Percentiles rank a stretch among this genome's conserved stretches.
These are phyloP conservation scores for Neoscytalidium dimidiatum DNA, from an alignment of 2,329 filamentous ascomycete genomes.

Conservation along the genomic window DNA sequence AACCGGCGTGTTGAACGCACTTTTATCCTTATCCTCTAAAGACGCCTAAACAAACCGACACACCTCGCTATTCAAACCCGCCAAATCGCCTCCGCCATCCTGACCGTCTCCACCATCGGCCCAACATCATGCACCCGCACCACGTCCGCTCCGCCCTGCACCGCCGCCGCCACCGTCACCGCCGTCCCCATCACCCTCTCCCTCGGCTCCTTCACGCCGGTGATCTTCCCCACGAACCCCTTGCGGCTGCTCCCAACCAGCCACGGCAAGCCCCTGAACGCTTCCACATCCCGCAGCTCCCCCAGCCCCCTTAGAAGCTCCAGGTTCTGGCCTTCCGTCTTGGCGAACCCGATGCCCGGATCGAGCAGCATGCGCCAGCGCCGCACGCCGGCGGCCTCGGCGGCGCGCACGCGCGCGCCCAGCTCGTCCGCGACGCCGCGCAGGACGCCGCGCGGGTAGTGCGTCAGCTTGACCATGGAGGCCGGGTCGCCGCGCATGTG, in stretches of 20 bases:
- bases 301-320: conserved; percentile 70
- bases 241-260: conserved; percentile 88
- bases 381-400: conserved; percentile 78
- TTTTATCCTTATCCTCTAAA: neutral
- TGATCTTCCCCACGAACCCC: conserved; percentile 81
- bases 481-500: conserved; percentile 88
- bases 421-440: conserved; percentile 69
- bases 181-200: conserved; percentile 84
- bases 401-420: conserved; percentile 67
- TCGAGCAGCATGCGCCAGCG: conserved; percentile 96
- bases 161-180: conserved; percentile 80
- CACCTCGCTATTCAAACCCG: conserved; percentile 1
- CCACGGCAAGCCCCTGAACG: conserved; percentile 76
- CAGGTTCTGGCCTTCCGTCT: conserved; percentile 77
- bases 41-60: neutral
- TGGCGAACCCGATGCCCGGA: conserved; percentile 92
- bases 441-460: conserved; percentile 71
- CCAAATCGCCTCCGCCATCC: conserved; percentile 74
- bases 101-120: conserved; percentile 82
- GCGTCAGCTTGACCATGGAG: conserved; percentile 72
- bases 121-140: conserved; percentile 87
- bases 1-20: conserved; percentile 4
- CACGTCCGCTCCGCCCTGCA: conserved; percentile 87
- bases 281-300: conserved; percentile 53
- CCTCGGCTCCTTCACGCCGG: conserved; percentile 69